These are phyloP conservation scores for Yamadazyma sp. DNA, from an alignment of 1,139 yeast species.

Conservation along the genomic window DNA sequence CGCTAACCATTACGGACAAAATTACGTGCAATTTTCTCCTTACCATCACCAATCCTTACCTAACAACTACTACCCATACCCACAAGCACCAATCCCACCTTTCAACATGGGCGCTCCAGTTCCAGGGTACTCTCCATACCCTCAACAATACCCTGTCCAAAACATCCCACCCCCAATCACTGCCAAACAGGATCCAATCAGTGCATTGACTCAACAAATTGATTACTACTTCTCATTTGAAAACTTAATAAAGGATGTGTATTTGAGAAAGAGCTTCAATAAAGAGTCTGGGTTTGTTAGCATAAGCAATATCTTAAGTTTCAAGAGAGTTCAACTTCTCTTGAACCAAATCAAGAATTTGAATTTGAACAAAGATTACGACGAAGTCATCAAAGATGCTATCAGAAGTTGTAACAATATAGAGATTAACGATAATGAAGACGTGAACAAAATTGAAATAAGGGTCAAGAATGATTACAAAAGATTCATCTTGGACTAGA, in stretches of 20 bases:
- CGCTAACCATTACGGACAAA: constrained; percentile 7
- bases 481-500: constrained; percentile 39
- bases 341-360: constrained; percentile 41
- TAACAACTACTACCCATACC: constrained; percentile 13
- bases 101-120: constrained; percentile 7
- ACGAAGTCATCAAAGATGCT: constrained; percentile 31
- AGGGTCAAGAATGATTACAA: constrained; percentile 44
- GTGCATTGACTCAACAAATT: constrained; percentile 62
- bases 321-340: constrained; percentile 69
- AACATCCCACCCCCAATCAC: constrained; percentile 51
- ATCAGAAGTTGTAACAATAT: constrained; percentile 39
- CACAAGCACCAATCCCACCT: constrained; percentile 6
- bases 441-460: constrained; percentile 32
- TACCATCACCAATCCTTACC: constrained; percentile 17
- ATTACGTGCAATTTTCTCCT: constrained; percentile 15
- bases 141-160: constrained; percentile 11
- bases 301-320: constrained; percentile 60
- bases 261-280: constrained; percentile 78
- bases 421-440: constrained; percentile 33
- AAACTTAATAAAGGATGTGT: constrained; percentile 80
- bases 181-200: constrained; percentile 48
- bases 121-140: constrained; percentile 10
- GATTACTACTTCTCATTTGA: constrained; percentile 89
- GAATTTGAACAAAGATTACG: constrained; percentile 24
- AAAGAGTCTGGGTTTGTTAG: constrained; percentile 64